A percentile compares a stretch with the other conserved stretches of the same genome.
Evolutionary conservation across 257 asterid species (phyloP).

Genomic region (Primulina tabacum): DNA sequence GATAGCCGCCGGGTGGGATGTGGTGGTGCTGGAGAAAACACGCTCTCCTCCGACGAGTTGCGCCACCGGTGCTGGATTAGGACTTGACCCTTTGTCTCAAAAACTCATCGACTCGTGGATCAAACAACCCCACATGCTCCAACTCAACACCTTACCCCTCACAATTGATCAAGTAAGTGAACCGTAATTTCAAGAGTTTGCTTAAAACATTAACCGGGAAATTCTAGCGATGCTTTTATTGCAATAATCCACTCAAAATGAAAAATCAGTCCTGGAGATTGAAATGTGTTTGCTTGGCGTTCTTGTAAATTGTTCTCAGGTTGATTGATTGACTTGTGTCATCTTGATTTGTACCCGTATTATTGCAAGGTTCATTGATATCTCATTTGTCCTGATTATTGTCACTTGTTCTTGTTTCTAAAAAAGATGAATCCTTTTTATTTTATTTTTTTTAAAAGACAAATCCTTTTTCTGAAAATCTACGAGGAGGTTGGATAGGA

Average conservation of each 20-base stretch:
- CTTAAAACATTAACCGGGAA: neutral
- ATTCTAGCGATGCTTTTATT: neutral
- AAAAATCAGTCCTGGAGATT: neutral
- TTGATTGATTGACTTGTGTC: no score
- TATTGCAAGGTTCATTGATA: no score
- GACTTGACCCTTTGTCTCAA: constrained; percentile 57
- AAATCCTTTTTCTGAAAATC: no score
- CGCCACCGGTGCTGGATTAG: constrained; percentile 87
- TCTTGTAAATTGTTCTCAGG: no score
- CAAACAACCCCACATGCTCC: constrained; percentile 39
- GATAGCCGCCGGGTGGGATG: constrained; percentile 70
- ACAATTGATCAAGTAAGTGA: constrained; percentile 62
- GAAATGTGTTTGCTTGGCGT: neutral
- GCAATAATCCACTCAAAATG: neutral
- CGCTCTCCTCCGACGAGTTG: constrained; percentile 60
- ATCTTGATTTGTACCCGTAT: no score
- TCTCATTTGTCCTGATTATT: no score
- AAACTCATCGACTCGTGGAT: constrained; percentile 56
- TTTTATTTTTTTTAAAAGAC: no score
- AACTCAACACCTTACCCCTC: constrained; percentile 56
- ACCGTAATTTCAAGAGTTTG: neutral
- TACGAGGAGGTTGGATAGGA: no score
- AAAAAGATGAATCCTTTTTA: no score
- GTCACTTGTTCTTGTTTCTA: no score
- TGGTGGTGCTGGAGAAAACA: constrained; percentile 79